A percentile compares a stretch with the other conserved stretches of the same genome.
phyloP scores from a whole-genome alignment of 805 yeast genomes.

The Candida coleopterorum region DNA sequence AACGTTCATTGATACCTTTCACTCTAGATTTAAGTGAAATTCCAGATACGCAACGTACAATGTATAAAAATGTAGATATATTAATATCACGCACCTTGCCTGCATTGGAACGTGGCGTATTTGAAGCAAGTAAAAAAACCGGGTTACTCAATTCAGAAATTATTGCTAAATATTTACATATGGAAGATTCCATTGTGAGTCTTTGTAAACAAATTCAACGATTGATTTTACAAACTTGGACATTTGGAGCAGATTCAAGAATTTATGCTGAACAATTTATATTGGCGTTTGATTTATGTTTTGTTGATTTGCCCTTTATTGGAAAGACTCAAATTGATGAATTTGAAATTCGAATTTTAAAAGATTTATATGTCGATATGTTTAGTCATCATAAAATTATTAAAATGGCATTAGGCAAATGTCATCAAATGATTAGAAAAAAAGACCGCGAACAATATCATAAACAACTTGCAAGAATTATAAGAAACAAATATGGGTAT shows the following conservation, averaged over 20 bases:
- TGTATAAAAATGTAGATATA: background rate
- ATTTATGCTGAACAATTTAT: slow-evolving; percentile 1
- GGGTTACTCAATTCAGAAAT: background rate
- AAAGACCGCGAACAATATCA: background rate
- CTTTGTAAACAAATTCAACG: background rate
- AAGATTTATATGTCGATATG: slow-evolving; percentile 1
- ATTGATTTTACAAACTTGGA: background rate
- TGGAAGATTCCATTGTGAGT: background rate
- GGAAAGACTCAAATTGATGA: background rate
- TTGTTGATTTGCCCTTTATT: background rate
- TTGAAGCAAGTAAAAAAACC: background rate
- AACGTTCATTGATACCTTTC: background rate
- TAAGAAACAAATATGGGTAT: slow-evolving; percentile 1
- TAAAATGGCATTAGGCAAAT: background rate
- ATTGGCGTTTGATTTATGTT: background rate
- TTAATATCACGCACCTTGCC: background rate
- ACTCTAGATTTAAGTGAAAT: background rate
- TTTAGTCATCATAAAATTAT: background rate
- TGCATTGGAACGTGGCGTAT: background rate
- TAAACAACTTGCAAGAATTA: background rate
- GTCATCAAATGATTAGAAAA: background rate
- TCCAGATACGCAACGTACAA: background rate
- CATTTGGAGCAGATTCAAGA: background rate
- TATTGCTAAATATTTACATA: background rate
- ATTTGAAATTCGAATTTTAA: background rate